phyloP scores from a whole-genome alignment of 1,139 yeast species.

The Meyerozyma elateridarum region DNA sequence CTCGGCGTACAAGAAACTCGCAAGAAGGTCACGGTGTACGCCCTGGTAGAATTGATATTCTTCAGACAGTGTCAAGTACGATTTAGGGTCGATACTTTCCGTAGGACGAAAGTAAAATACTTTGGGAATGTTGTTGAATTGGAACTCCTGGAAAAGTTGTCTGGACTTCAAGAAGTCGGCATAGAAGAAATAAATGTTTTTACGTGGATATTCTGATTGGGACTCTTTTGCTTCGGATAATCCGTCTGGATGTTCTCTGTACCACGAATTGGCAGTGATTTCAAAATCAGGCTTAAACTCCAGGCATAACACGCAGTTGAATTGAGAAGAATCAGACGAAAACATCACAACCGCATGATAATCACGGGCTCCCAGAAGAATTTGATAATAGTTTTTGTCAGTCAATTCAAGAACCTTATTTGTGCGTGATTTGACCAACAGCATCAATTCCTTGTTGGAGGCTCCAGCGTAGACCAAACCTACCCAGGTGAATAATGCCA shows the following conservation, averaged over 20 bases:
- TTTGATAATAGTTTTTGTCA: conserved; percentile 54
- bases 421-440: conserved; percentile 17
- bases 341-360: conserved; percentile 60
- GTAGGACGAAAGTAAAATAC: conserved; percentile 62
- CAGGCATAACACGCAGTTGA: conserved; percentile 74
- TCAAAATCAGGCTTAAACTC: conserved; percentile 65
- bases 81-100: conserved; percentile 21
- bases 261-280: conserved; percentile 56
- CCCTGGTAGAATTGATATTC: conserved; percentile 52
- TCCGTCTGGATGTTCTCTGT: conserved; percentile 38
- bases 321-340: conserved; percentile 68
- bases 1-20: conserved; percentile 30
- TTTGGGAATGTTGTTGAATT: conserved; percentile 76
- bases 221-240: conserved; percentile 28
- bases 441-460: conserved; percentile 23
- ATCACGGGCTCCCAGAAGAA: conserved; percentile 68
- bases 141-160: conserved; percentile 49
- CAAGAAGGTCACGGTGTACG: conserved; percentile 42
- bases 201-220: conserved; percentile 18
- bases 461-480: conserved; percentile 21
- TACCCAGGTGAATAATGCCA: conserved; percentile 10
- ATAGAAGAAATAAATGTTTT: conserved; percentile 59
- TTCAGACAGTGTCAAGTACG: conserved; percentile 32
- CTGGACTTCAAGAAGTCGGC: conserved; percentile 65
- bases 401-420: conserved; percentile 36